A percentile compares a stretch with the other conserved stretches of the same genome.
phyloP scores from a whole-genome alignment of 306 rosid genomes.

The Betula pendula region DNA sequence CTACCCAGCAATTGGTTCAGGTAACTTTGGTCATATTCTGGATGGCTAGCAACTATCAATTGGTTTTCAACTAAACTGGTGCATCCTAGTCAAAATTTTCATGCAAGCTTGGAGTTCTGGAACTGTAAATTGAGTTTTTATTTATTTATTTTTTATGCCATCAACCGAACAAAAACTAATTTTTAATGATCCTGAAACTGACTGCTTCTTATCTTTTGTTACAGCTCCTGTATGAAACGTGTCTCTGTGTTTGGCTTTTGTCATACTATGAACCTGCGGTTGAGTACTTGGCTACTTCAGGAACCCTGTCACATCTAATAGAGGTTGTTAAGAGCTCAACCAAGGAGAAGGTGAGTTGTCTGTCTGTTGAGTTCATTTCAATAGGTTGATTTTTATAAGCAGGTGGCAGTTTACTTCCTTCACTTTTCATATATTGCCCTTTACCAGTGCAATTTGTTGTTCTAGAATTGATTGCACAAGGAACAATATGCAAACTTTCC shows the following conservation, averaged over 20 bases:
- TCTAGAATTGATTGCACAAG: background rate
- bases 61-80: background rate
- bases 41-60: background rate
- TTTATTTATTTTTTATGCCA: background rate
- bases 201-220: constrained; percentile 37
- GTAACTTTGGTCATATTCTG: constrained; percentile 40
- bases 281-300: constrained; percentile 88
- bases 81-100: constrained; percentile 10
- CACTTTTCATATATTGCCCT: background rate
- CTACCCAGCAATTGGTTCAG: constrained; percentile 97
- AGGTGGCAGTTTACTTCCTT: background rate
- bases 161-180: background rate
- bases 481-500: background rate
- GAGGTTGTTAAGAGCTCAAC: constrained; percentile 94
- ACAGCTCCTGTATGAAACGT: constrained; percentile 95
- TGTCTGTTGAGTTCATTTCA: constrained; percentile 19
- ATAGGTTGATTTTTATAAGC: background rate
- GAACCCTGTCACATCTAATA: constrained; percentile 83
- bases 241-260: constrained; percentile 93
- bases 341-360: constrained; percentile 83
- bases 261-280: constrained; percentile 96
- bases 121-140: background rate
- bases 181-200: constrained; percentile 15
- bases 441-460: background rate
- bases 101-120: constrained; percentile 15